Conservation (phyloP, 768 basidiomycete species). For the Stropharia rugosoannulata region DNA sequence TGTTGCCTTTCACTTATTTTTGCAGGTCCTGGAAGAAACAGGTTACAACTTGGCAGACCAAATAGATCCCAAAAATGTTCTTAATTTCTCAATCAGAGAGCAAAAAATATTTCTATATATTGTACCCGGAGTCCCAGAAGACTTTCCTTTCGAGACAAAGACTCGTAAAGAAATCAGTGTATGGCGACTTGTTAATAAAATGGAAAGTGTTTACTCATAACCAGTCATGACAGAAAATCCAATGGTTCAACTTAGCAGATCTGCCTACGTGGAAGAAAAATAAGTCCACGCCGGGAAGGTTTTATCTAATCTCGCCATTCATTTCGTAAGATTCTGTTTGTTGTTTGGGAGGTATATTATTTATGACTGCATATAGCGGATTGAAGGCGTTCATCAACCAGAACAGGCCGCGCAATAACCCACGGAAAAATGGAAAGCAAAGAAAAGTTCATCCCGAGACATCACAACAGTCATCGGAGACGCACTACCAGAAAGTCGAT, state of each 20-base stretch:
- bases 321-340: slow-evolving; percentile 57
- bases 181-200: slow-evolving; percentile 24
- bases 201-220: slow-evolving; percentile 16
- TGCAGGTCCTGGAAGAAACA: slow-evolving; percentile 93
- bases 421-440: slow-evolving; percentile 22
- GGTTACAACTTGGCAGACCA: slow-evolving; percentile 84
- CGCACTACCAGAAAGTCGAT: slow-evolving; percentile 38
- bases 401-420: slow-evolving; percentile 52
- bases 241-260: slow-evolving; percentile 90
- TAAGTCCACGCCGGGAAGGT: slow-evolving; percentile 63
- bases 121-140: slow-evolving; percentile 84
- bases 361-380: slow-evolving; percentile 35
- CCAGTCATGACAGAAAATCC: slow-evolving; percentile 69
- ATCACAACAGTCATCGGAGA: slow-evolving; percentile 2
- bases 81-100: slow-evolving; percentile 86
- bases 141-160: slow-evolving; percentile 86
- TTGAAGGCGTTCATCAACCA: slow-evolving; percentile 70
- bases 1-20: slow-evolving; percentile 7
- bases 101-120: slow-evolving; percentile 91
- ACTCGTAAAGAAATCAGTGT: slow-evolving; percentile 99
- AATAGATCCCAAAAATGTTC: slow-evolving; percentile 63
- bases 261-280: slow-evolving; percentile 91
- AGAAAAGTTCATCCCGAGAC: slow-evolving; percentile 12
- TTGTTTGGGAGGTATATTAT: neutral
- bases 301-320: slow-evolving; percentile 95